A percentile compares a stretch with the other conserved stretches of the same genome.
Conservation (phyloP, 2,329 filamentous ascomycete species). For the Aspergillus fischeri region DNA sequence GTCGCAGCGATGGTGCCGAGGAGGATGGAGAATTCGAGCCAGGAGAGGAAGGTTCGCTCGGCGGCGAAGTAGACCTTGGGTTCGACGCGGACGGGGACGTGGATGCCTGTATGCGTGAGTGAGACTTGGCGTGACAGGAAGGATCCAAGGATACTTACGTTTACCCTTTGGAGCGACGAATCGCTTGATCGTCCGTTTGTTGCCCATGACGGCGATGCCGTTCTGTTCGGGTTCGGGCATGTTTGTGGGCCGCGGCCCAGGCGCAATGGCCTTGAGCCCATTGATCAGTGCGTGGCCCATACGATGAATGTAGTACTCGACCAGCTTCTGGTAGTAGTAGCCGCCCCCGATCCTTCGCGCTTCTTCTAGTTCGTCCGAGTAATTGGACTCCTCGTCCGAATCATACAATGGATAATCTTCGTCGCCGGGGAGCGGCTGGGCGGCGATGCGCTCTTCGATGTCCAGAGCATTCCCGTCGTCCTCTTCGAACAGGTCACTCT, state of each 20-base stretch:
- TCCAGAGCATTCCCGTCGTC: conserved; percentile 55
- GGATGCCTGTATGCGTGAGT: conserved; percentile 62
- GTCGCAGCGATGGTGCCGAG: conserved; percentile 83
- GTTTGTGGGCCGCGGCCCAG: conserved; percentile 50
- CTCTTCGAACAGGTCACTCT: conserved; percentile 46
- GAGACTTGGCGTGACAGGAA: conserved; percentile 1
- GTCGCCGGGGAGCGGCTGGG: conserved; percentile 52
- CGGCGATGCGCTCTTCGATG: conserved; percentile 76
- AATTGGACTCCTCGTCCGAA: conserved; percentile 77
- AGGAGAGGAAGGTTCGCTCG: conserved; percentile 91
- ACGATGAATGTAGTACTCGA: conserved; percentile 49
- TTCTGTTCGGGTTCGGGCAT: conserved; percentile 35
- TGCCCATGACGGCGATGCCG: conserved; percentile 40
- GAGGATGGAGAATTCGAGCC: conserved; percentile 96
- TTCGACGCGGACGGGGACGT: conserved; percentile 92
- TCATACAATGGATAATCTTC: conserved; percentile 87
- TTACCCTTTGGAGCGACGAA: conserved; percentile 58
- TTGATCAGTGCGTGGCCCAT: conserved; percentile 43
- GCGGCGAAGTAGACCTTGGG: conserved; percentile 97
- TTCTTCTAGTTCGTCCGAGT: conserved; percentile 70
- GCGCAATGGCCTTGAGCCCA: conserved; percentile 45
- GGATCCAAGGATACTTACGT: conserved; percentile 34
- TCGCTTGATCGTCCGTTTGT: conserved; percentile 45
- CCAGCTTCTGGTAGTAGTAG: conserved; percentile 64
- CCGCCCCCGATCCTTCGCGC: conserved; percentile 72